Evolutionary conservation across 306 rosid species (phyloP).

Genomic region (Amphicarpaea edgeworthii): DNA sequence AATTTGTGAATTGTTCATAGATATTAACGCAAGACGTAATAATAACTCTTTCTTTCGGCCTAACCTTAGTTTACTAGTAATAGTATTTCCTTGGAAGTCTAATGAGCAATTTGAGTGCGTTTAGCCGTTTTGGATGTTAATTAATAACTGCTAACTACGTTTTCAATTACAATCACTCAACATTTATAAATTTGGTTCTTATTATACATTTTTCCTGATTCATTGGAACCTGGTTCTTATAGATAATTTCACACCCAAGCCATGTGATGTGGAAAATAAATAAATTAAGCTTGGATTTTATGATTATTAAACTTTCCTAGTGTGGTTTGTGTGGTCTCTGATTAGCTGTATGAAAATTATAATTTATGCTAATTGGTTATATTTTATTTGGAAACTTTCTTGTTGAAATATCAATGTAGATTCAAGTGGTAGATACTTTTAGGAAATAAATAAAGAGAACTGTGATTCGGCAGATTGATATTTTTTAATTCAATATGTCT

Average conservation of each 20-base stretch:
- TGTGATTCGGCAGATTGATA: neutral
- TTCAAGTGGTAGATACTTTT: neutral
- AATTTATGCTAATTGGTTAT: neutral
- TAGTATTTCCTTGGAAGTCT: neutral
- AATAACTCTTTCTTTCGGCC: neutral
- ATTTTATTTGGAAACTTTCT: neutral
- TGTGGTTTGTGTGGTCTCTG: too few species aligned
- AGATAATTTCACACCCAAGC: neutral
- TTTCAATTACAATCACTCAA: neutral
- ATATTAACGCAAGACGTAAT: neutral
- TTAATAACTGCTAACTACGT: neutral
- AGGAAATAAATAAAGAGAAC: neutral
- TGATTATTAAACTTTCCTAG: neutral
- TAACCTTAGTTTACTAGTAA: neutral
- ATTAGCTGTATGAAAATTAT: constrained; percentile 1
- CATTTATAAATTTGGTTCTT: neutral
- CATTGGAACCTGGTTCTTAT: neutral
- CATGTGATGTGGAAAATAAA: neutral
- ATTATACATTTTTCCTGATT: too few species aligned
- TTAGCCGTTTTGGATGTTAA: neutral
- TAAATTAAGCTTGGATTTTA: neutral
- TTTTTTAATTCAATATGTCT: neutral
- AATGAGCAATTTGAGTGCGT: neutral
- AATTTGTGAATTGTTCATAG: neutral
- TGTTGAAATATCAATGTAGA: neutral